Base-by-base conservation (phyloP, 768 basidiomycete genomes). In the Amanita brunnescens region DNA sequence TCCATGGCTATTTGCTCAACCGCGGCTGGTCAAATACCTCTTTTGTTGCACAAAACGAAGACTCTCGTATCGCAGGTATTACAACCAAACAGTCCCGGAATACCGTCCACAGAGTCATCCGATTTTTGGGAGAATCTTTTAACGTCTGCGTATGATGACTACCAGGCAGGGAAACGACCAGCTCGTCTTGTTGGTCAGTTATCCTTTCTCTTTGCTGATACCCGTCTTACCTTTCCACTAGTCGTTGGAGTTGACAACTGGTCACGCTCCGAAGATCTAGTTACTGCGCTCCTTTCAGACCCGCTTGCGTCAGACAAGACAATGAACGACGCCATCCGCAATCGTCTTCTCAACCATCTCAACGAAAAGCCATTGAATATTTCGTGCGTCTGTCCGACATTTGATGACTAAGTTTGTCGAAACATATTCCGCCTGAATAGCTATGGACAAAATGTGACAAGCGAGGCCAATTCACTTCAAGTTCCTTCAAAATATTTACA, bases 201-300 rank as follows among this genome's bases (percentile, higher is more conserved):
- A 35, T 38, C 51, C 50, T 34, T 34, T 37, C 47, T 51, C 49
- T 38, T 54, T 37, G 6, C 43, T 34, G 40, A 24, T 32, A 20
- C 49, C 46, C 33, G 38, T 30, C 34, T 49, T n/a, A 24, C 39
- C 10, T 21, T 34, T 41, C 23, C 21, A 38, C 13, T 53, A 87
- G 87, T 89, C 10, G 78, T 73, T 59, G 76, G 79, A 10, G 58
- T 76, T 46, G 79, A 83, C 61, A 64, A 77, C 58, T 74, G 69
- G 62, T 73, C 83, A 16, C 72, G 70, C 33, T 70, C 79, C 6
- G 67, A 68, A 33, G 79, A 83, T 26, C 65, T 91, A 3, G 77
- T 90, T 16, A 80, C 80, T 4, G 85, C 86, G 6, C 70, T 91
- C 32, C 68, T 91, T 13, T 77, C 83, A 39, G 81, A 89, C 49